Percentiles rank a stretch among this genome's conserved stretches.
Evolutionary conservation across 176 grass and related monocot genomes (phyloP).

Genomic region (Chloris gayana): DNA sequence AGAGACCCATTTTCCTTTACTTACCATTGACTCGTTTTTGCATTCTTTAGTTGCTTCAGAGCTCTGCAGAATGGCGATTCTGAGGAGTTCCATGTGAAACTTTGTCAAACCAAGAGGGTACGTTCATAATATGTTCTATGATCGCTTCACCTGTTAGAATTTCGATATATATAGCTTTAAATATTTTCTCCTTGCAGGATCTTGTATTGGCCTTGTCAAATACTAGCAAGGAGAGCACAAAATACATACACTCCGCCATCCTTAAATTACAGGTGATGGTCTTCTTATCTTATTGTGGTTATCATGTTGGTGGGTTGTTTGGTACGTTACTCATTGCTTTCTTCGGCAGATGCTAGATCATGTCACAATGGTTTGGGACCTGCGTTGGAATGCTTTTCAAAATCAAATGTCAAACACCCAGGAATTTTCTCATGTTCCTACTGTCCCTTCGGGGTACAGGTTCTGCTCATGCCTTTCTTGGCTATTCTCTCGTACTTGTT

Average conservation of each 20-base stretch:
- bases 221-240: constrained; percentile 93
- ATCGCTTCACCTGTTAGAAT: constrained; percentile 11
- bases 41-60: constrained; percentile 84
- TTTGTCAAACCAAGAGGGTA: constrained; percentile 84
- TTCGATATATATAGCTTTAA: constrained; percentile 22
- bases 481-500: neutral
- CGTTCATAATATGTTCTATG: constrained; percentile 15
- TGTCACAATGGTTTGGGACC: constrained; percentile 73
- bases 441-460: constrained; percentile 68
- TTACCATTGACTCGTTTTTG: constrained; percentile 30
- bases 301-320: constrained; percentile 34
- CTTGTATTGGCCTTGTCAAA: constrained; percentile 76
- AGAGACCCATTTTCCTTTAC: constrained; percentile 20
- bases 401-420: constrained; percentile 47
- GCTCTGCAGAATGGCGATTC: constrained; percentile 81
- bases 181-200: constrained; percentile 53
- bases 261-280: constrained; percentile 74
- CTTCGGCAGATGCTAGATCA: constrained; percentile 86
- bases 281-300: constrained; percentile 23
- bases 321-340: constrained; percentile 31
- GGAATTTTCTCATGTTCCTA: constrained; percentile 49
- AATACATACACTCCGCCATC: constrained; percentile 86
- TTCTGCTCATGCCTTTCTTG: constrained; percentile 30
- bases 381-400: constrained; percentile 62
- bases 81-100: constrained; percentile 75